Percentiles rank a stretch among this genome's conserved stretches.
phyloP scores from a whole-genome alignment of 768 basidiomycete species.

The Trametes sanguinea region DNA sequence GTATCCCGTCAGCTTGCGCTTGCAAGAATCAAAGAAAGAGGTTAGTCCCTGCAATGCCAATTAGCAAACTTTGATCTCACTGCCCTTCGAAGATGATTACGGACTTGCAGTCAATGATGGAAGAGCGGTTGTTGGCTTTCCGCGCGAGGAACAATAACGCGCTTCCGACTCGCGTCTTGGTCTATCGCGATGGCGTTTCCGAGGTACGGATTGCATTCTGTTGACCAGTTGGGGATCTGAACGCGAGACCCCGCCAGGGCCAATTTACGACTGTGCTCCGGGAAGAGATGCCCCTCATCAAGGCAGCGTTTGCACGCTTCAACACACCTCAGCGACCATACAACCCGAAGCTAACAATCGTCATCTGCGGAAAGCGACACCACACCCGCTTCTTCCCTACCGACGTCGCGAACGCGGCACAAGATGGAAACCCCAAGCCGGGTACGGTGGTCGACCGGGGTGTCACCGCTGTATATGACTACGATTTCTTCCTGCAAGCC shows the following conservation, averaged over 20 bases:
- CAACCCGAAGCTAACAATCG: conserved; percentile 50
- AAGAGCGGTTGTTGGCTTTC: conserved; percentile 46
- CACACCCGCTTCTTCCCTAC: conserved; percentile 61
- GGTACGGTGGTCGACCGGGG: conserved; percentile 59
- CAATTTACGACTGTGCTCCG: conserved; percentile 49
- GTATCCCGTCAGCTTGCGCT: conserved; percentile 51
- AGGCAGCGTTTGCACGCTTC: conserved; percentile 44
- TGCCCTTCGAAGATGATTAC: conserved; percentile 45
- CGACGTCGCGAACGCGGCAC: conserved; percentile 42
- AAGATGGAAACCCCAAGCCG: conserved; percentile 51
- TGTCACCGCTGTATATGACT: conserved; percentile 55
- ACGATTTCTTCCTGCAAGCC: conserved; percentile 57
- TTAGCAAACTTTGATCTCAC: background rate
- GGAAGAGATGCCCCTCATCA: conserved; percentile 48
- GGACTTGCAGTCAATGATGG: conserved; percentile 51
- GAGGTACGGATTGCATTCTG: conserved; percentile 48
- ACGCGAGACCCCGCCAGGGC: conserved; percentile 35
- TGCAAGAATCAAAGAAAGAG: conserved; percentile 70
- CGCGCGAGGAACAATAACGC: conserved; percentile 34
- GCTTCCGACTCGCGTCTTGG: conserved; percentile 49
- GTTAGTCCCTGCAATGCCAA: conserved; percentile 36
- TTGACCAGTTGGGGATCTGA: background rate
- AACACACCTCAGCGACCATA: conserved; percentile 39
- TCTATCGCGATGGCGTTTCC: conserved; percentile 78
- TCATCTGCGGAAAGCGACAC: conserved; percentile 60